Percentiles rank a stretch among this genome's conserved stretches.
Conservation (phyloP, 306 rosid genomes). For the Fragaria nilgerrensis region DNA sequence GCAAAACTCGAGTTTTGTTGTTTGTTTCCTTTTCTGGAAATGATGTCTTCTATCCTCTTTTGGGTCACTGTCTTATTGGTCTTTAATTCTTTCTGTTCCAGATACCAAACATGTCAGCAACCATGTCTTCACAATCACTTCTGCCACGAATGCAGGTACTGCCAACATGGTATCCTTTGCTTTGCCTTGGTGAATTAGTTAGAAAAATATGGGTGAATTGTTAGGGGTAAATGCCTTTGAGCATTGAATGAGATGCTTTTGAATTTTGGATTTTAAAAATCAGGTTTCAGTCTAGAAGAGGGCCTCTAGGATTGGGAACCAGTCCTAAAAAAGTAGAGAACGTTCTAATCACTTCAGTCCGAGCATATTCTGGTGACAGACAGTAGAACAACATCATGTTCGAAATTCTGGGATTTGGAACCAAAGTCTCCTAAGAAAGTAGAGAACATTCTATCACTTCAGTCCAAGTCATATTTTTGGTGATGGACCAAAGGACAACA, state of each 20-base stretch:
- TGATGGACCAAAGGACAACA: neutral
- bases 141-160: constrained; percentile 77
- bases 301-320: neutral
- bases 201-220: neutral
- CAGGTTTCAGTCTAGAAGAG: neutral
- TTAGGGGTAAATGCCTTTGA: neutral
- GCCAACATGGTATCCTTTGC: constrained; percentile 26
- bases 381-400: neutral
- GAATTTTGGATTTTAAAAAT: neutral
- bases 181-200: neutral
- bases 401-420: neutral
- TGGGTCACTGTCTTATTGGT: constrained; percentile 10
- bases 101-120: constrained; percentile 83
- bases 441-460: neutral
- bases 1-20: too few species aligned
- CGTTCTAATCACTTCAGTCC: neutral
- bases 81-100: constrained; percentile 33
- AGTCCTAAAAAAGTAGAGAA: neutral
- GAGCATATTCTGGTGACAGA: neutral
- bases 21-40: neutral
- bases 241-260: neutral
- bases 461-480: neutral
- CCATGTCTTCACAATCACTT: constrained; percentile 74
- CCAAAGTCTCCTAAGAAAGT: neutral
- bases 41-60: constrained; percentile 13